Conservation (phyloP, 116 monocot genomes). For the Thalassia testudinum region DNA sequence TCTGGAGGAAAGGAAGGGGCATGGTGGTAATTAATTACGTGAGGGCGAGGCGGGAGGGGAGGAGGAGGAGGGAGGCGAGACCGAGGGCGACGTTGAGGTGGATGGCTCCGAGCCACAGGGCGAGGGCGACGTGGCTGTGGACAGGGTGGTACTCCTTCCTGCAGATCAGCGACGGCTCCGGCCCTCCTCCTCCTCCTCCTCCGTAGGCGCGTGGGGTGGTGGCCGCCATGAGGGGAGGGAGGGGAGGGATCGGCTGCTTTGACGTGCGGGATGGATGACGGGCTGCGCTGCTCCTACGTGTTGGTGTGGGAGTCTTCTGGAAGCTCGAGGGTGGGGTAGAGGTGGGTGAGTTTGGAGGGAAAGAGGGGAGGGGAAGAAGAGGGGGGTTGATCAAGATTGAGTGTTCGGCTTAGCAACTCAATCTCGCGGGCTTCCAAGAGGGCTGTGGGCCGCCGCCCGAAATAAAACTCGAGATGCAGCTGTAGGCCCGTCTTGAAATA, state of each 20-base stretch:
- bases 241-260: not conserved
- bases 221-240: not conserved
- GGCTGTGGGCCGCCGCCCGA: too few species aligned
- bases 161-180: constrained; percentile 22
- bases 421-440: too few species aligned
- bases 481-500: too few species aligned
- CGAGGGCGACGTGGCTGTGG: constrained; percentile 37
- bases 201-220: not conserved
- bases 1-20: too few species aligned
- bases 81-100: constrained; percentile 55
- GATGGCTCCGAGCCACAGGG: constrained; percentile 65
- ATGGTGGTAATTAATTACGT: constrained; percentile 14
- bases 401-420: not conserved
- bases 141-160: constrained; percentile 40
- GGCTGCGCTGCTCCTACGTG: not conserved
- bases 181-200: not conserved
- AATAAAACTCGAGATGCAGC: too few species aligned
- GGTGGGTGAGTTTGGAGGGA: not conserved
- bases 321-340: not conserved
- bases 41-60: constrained; percentile 43
- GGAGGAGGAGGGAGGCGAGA: constrained; percentile 48
- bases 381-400: not conserved
- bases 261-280: not conserved
- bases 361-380: not conserved
- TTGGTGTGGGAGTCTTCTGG: not conserved